These are phyloP conservation scores for Dichotomocladium elegans DNA, from an alignment of 371 early-diverging fungal species.

Conservation along the genomic window DNA sequence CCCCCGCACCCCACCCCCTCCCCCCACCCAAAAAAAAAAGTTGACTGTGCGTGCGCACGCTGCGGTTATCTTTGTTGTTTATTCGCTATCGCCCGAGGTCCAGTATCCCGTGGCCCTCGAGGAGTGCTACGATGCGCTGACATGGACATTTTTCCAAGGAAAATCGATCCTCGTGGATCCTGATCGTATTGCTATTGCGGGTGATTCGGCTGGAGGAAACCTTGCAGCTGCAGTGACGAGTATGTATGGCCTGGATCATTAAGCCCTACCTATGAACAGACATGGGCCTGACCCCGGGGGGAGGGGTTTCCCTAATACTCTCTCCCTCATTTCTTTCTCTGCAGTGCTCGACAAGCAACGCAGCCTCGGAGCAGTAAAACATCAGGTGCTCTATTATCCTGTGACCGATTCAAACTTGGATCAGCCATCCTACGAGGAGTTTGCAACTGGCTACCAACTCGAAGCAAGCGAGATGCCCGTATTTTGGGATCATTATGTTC, in stretches of 20 bases:
- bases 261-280: no score
- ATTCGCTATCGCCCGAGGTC: slow-evolving; percentile 15
- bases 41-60: slow-evolving; percentile 4
- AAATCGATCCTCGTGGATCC: slow-evolving; percentile 14
- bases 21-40: no score
- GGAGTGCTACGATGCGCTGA: slow-evolving; percentile 25
- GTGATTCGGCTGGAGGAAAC: slow-evolving; percentile 37
- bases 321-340: not conserved
- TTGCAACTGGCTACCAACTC: not conserved
- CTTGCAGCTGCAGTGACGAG: slow-evolving; percentile 21
- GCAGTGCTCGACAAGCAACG: slow-evolving; percentile 11
- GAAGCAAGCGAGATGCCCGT: not conserved
- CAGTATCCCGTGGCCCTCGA: slow-evolving; percentile 28
- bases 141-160: slow-evolving; percentile 19
- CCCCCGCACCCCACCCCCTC: no score
- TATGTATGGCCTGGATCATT: slow-evolving; percentile 3
- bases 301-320: no score
- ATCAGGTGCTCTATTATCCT: slow-evolving; percentile 8
- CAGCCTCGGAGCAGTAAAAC: not conserved
- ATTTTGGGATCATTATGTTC: not conserved
- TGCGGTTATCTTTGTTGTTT: slow-evolving; percentile 21
- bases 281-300: no score
- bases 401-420: slow-evolving; percentile 6
- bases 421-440: not conserved
- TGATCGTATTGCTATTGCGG: slow-evolving; percentile 20